Base-by-base conservation (phyloP, 2,329 filamentous ascomycete species). In the Parafenestella ontariensis region DNA sequence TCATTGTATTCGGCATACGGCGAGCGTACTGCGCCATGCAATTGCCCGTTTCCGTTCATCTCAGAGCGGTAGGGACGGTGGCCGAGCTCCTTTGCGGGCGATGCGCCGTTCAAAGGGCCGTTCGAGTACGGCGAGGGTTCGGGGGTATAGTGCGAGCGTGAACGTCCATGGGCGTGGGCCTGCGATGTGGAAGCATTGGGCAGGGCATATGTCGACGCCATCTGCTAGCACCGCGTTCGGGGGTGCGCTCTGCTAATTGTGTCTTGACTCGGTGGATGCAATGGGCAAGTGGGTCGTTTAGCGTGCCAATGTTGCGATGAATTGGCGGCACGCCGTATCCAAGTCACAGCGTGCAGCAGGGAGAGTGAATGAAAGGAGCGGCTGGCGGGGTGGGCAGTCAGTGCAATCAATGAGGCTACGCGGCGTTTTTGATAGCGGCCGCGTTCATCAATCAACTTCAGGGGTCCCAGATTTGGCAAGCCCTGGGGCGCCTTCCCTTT, bases 171-270 rank as follows among this genome's bases (percentile, higher is more conserved):
- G 62, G 64, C 65, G 56, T 73, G 71, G 29, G 69, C 34, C 44
- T 72, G 72, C 50, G 69, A 66, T 50, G 68, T 64, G 47, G 64
- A 54, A 50, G 70, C 67, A 40, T 71, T 54, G 44, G 79, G 78
- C 58, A 79, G 71, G 40, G 77, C 77, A 72, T 80, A 80, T 52
- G 75, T 77, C 52, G 78, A 78, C 56, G 78, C 77, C 78, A 81
- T 81, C 37, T 51, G 52, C 58, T 61, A 53, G 37, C 42, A 52
- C 47, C 56, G 57, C 55, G 49, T 56, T 56, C 58, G 62, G 58
- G 36, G 48, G 53, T 48, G 56, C 58, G 60, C 46, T 55, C 8
- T n/a, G 6, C 11, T 2, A 36, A 48, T n/a, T n/a, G 42, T 36
- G 57, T 65, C 64, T 61, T 59, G 59, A 59, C 61, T 59, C 50